These are phyloP conservation scores for Eleusine coracana DNA, from an alignment of 176 grass and related monocot species.

Conservation along the genomic window DNA sequence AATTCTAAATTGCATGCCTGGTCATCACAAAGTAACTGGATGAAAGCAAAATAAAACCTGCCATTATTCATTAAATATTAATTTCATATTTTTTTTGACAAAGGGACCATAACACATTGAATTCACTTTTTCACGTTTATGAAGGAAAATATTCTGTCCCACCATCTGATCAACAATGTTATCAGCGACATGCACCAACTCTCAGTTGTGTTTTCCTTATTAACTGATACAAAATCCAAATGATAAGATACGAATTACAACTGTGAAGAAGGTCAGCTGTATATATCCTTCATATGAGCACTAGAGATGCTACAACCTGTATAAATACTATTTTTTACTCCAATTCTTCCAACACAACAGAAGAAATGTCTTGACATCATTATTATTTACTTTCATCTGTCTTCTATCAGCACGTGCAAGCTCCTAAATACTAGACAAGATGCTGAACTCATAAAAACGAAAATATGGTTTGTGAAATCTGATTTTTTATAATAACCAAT, in stretches of 20 bases:
- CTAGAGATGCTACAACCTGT: neutral
- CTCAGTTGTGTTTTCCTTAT: neutral
- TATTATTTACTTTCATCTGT: conserved; percentile 10
- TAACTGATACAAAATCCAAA: conserved; percentile 1
- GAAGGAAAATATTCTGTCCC: neutral
- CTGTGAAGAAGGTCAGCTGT: neutral
- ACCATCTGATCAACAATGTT: neutral
- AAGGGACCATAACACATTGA: conserved; percentile 6
- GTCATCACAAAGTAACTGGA: conserved; percentile 19
- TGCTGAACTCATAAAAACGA: neutral
- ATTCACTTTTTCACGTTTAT: neutral
- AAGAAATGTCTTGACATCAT: conserved; percentile 17
- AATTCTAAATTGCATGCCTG: conserved; percentile 28
- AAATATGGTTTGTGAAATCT: neutral
- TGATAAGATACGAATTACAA: neutral
- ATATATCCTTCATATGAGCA: neutral
- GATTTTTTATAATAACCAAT: neutral
- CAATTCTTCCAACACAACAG: neutral
- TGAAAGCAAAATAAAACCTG: conserved; percentile 16
- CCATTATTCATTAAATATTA: conserved; percentile 3
- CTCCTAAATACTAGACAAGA: neutral
- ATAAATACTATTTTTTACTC: neutral
- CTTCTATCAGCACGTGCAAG: neutral
- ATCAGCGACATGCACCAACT: neutral
- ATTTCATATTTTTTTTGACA: neutral